phyloP scores from a whole-genome alignment of 129 eudicot genomes.

The Flaveria trinervia region DNA sequence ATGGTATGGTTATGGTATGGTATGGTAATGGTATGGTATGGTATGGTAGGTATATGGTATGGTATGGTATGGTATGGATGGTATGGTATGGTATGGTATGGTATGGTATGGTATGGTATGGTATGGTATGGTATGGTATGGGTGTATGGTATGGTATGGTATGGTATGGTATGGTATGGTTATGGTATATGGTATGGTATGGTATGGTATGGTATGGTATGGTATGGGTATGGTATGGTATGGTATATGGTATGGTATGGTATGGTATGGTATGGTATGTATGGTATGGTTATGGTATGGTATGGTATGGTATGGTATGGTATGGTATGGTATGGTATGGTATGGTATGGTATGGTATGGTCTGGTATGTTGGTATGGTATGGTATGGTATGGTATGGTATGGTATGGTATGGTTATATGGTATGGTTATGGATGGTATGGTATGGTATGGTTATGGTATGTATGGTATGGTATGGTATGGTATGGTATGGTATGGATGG shows the following conservation, averaged over 20 bases:
- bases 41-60: neutral
- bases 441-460: no score
- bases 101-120: neutral
- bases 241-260: no score
- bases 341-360: neutral
- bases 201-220: neutral
- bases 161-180: neutral
- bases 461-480: neutral
- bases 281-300: neutral
- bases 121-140: neutral
- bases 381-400: neutral
- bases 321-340: no score
- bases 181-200: no score
- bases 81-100: no score
- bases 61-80: neutral
- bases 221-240: neutral
- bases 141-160: neutral
- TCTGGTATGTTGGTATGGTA: no score
- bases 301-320: neutral
- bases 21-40: no score
- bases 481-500: neutral
- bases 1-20: neutral
- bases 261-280: no score
- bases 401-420: neutral
- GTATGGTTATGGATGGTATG: neutral